A percentile compares a stretch with the other conserved stretches of the same genome.
Conservation (phyloP, 2,329 filamentous ascomycete species). For the Talaromyces islandicus region DNA sequence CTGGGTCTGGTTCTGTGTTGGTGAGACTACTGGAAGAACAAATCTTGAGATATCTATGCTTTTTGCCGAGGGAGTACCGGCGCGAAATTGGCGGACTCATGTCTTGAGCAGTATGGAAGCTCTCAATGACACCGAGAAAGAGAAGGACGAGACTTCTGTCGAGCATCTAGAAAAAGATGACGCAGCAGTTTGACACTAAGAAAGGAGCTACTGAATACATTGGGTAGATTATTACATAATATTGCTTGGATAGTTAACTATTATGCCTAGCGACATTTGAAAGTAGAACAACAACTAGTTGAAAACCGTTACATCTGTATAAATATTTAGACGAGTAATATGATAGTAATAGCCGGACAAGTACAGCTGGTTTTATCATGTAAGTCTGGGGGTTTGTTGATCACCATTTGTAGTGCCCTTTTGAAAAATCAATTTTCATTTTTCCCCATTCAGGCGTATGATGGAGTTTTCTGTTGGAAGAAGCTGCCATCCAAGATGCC, state of each 20-base stretch:
- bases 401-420: too few relatives aligned
- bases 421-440: not conserved
- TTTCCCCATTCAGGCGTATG: not conserved
- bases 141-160: not conserved
- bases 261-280: not conserved
- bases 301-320: too few relatives aligned
- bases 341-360: too few relatives aligned
- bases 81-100: not conserved
- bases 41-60: conserved; percentile 5
- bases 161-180: not conserved
- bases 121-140: not conserved
- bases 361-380: too few relatives aligned
- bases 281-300: too few relatives aligned
- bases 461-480: not conserved
- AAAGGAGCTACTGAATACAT: not conserved
- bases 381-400: too few relatives aligned
- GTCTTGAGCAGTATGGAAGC: not conserved
- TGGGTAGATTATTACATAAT: not conserved
- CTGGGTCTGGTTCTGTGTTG: conserved; percentile 5
- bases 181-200: not conserved
- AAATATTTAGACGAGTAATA: too few relatives aligned
- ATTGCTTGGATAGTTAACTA: not conserved
- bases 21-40: not conserved
- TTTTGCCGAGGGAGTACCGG: not conserved
- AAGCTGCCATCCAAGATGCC: not conserved